Percentiles rank a stretch among this genome's conserved stretches.
Evolutionary conservation across 2,329 filamentous ascomycete genomes (phyloP).

Genomic region (Colletotrichum musicola): DNA sequence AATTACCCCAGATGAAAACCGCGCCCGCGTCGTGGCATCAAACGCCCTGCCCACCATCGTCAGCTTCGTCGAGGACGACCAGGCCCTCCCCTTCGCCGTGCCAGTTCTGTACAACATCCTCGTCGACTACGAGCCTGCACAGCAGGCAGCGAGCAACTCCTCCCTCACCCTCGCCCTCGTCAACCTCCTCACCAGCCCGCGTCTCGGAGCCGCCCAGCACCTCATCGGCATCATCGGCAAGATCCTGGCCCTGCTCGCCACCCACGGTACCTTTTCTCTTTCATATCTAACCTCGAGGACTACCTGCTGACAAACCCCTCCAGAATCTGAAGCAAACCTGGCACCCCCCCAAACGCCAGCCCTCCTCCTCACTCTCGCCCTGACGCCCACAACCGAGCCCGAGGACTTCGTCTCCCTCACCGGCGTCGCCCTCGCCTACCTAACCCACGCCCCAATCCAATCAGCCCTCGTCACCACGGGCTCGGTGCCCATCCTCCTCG

Average conservation of each 20-base stretch:
- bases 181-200: slow-evolving; percentile 60
- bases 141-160: slow-evolving; percentile 65
- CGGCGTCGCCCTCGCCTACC: slow-evolving; percentile 67
- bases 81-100: slow-evolving; percentile 64
- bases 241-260: slow-evolving; percentile 65
- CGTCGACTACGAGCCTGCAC: slow-evolving; percentile 73
- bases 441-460: slow-evolving; percentile 67
- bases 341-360: slow-evolving; percentile 61
- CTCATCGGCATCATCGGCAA: slow-evolving; percentile 68
- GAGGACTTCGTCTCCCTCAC: slow-evolving; percentile 67
- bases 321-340: slow-evolving; percentile 59
- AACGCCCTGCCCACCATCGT: slow-evolving; percentile 63
- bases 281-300: not conserved
- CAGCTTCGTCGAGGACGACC: slow-evolving; percentile 59
- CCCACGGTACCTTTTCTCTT: slow-evolving; percentile 55
- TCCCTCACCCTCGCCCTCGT: slow-evolving; percentile 64
- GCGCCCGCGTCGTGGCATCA: slow-evolving; percentile 65
- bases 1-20: slow-evolving; percentile 65
- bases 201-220: slow-evolving; percentile 54
- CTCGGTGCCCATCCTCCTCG: slow-evolving; percentile 59
- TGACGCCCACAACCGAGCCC: slow-evolving; percentile 57
- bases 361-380: slow-evolving; percentile 64
- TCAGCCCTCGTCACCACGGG: slow-evolving; percentile 56
- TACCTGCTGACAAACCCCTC: not conserved
- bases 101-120: slow-evolving; percentile 74